Percentiles rank a stretch among this genome's conserved stretches.
These are phyloP conservation scores for Tetraselmis chui DNA, from an alignment of 139 green algal genomes.

Conservation along the genomic window DNA sequence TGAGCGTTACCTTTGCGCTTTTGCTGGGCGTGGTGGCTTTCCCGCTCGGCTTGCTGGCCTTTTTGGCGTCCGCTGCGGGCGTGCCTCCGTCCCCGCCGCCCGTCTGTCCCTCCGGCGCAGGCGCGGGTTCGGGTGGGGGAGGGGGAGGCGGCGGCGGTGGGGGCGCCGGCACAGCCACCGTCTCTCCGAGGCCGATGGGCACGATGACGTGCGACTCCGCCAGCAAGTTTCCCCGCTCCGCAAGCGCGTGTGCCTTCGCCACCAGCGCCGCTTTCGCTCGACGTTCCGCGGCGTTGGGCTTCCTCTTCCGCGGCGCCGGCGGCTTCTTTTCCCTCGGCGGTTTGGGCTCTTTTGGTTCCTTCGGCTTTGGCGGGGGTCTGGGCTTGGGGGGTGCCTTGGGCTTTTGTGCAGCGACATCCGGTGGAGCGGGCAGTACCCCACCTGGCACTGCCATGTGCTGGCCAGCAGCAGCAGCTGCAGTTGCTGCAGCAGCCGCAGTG, in stretches of 20 bases:
- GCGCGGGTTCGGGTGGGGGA: no score
- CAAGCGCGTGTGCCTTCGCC: not conserved
- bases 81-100: no score
- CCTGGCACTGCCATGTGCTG: not conserved
- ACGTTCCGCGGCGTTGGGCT: not conserved
- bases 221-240: not conserved
- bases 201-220: not conserved
- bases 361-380: not conserved
- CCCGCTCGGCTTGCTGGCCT: no score
- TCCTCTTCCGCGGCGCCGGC: not conserved
- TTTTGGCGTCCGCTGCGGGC: no score
- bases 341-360: not conserved
- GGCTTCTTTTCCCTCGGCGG: not conserved
- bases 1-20: no score
- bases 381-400: not conserved
- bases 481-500: not conserved
- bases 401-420: not conserved
- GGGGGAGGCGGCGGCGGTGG: not conserved
- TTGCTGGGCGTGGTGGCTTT: no score
- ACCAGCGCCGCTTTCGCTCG: not conserved
- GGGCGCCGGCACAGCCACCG: not conserved
- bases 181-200: not conserved
- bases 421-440: no score
- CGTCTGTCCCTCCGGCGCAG: not conserved
- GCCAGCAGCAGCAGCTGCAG: not conserved